Conservation (phyloP, 108 stramenopile species). For the Nitzschia sp. region DNA sequence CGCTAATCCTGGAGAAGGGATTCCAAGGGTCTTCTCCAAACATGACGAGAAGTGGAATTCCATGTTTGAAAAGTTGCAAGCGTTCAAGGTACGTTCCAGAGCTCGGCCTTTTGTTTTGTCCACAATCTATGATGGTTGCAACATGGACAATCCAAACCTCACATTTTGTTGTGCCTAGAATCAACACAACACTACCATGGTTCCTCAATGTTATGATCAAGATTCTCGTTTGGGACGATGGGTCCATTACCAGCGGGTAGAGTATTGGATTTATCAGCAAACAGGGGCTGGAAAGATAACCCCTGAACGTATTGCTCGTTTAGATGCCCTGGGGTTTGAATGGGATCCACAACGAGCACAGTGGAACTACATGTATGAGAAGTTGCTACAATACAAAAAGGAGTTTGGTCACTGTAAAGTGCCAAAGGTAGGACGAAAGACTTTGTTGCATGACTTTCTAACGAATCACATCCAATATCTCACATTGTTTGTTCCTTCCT, state of each 20-base stretch:
- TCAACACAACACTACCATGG: conserved; percentile 29
- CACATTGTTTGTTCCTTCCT: neutral
- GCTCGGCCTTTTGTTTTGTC: neutral
- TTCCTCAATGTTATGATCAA: conserved; percentile 39
- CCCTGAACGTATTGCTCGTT: conserved; percentile 36
- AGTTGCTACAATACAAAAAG: conserved; percentile 42
- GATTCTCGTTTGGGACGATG: conserved; percentile 44
- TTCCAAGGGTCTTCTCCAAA: conserved; percentile 33
- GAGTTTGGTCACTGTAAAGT: conserved; percentile 62
- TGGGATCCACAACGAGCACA: conserved; percentile 50
- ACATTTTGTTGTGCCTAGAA: conserved; percentile 1
- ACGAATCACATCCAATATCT: neutral
- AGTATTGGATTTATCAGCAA: conserved; percentile 42
- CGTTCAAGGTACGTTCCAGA: conserved; percentile 23
- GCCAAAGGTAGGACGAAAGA: conserved; percentile 32
- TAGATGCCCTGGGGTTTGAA: conserved; percentile 48
- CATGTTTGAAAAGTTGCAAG: conserved; percentile 37
- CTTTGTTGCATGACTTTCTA: neutral
- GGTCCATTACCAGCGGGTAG: conserved; percentile 51
- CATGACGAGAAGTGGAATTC: conserved; percentile 46
- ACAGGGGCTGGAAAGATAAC: conserved; percentile 44
- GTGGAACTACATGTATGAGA: conserved; percentile 56
- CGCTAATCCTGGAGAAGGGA: neutral
- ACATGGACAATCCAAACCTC: no score
- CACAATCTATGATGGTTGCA: no score